phyloP scores from a whole-genome alignment of 139 green algal species.

The Astrephomene gubernaculifera region DNA sequence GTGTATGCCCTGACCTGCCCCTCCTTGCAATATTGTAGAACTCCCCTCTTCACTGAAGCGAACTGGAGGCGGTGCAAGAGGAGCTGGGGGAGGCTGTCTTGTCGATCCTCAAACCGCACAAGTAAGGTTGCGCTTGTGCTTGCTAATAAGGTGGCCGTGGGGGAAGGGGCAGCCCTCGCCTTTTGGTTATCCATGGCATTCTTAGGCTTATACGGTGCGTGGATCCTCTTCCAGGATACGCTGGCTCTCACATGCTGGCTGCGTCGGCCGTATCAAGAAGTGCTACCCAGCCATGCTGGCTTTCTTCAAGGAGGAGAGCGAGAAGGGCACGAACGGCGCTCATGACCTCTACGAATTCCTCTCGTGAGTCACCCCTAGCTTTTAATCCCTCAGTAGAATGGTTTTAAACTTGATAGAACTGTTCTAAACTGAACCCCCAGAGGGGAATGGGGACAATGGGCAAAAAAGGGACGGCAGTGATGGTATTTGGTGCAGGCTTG shows the following conservation, averaged over 20 bases:
- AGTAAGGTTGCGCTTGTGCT: not conserved
- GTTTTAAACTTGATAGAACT: not conserved
- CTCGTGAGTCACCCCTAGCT: not conserved
- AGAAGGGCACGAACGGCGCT: no score
- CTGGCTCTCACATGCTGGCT: not conserved
- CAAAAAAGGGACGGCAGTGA: no score
- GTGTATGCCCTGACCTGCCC: no score
- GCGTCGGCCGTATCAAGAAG: not conserved
- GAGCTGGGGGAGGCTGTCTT: not conserved
- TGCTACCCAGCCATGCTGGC: not conserved
- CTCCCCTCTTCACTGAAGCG: not conserved
- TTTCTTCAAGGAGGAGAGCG: not conserved
- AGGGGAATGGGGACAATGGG: not conserved
- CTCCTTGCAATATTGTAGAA: no score
- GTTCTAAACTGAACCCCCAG: not conserved
- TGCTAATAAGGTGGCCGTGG: not conserved
- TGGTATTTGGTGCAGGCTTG: no score
- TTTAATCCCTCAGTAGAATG: not conserved
- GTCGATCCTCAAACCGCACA: not conserved
- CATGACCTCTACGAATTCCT: not conserved
- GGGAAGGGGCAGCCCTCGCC: not conserved
- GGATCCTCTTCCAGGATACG: not conserved
- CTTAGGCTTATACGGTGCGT: not conserved
- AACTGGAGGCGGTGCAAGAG: not conserved
- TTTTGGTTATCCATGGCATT: not conserved